A percentile compares a stretch with the other conserved stretches of the same genome.
Evolutionary conservation across 352 stramenopile species (phyloP).

Genomic region (Globisporangium nodosum): DNA sequence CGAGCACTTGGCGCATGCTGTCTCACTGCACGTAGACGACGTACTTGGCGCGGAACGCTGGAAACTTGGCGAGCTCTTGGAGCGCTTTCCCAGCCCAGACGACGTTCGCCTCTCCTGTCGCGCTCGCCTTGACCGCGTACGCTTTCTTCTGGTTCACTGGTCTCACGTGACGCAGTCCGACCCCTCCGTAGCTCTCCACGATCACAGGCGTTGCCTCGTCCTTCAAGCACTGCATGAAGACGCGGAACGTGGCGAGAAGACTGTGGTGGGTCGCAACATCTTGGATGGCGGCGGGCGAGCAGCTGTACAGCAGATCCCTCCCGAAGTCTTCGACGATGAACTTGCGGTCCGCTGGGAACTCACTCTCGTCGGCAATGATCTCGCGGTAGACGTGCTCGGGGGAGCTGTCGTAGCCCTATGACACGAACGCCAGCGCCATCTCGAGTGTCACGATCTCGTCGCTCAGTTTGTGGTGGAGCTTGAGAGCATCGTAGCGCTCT

Average conservation of each 20-base stretch:
- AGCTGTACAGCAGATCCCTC: not conserved
- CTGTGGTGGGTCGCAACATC: not conserved
- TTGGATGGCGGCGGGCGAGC: not conserved
- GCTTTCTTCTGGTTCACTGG: not conserved
- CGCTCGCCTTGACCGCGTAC: not conserved
- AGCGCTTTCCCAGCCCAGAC: slow-evolving; percentile 4
- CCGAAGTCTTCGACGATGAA: not conserved
- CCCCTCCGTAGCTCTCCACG: slow-evolving; percentile 2
- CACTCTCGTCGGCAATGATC: not conserved
- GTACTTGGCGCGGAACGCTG: slow-evolving; percentile 2
- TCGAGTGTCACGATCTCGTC: not conserved
- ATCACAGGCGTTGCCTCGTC: not conserved
- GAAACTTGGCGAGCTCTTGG: not conserved
- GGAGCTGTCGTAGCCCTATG: not conserved
- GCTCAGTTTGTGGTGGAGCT: not conserved
- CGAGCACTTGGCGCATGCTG: not conserved
- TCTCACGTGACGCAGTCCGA: not conserved
- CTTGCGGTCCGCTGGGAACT: not conserved
- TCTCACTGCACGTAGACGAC: slow-evolving; percentile 6
- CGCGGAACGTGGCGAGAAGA: not conserved
- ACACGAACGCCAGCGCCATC: not conserved
- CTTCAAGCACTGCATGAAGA: not conserved
- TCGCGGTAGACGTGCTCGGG: not conserved
- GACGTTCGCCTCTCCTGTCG: not conserved
- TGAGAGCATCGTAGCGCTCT: not conserved